Conservation (phyloP, 495 filamentous ascomycete species). For the Xylaria castorea region DNA sequence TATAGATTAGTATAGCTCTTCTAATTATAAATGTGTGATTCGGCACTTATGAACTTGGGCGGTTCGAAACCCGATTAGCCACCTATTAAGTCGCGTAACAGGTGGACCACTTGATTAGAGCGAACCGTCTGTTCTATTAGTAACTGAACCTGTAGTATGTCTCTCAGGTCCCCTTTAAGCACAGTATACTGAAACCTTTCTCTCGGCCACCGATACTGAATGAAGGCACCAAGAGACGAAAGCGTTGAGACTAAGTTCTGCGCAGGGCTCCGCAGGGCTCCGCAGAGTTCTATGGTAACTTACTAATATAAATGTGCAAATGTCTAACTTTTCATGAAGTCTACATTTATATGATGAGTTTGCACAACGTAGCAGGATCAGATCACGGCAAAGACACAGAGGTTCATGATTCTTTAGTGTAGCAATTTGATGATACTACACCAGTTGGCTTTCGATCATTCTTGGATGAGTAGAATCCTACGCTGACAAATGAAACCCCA, state of each 20-base stretch:
- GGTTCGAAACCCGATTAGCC: neutral
- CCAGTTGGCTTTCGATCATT: neutral
- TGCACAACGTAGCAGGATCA: neutral
- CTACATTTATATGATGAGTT: neutral
- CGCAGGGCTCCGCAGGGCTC: neutral
- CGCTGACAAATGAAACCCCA: neutral
- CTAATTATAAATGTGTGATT: neutral
- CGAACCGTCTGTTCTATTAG: neutral
- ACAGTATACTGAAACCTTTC: neutral
- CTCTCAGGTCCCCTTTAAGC: neutral
- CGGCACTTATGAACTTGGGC: neutral
- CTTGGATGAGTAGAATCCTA: neutral
- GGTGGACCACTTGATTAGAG: neutral
- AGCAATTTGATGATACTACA: neutral
- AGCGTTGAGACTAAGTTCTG: neutral
- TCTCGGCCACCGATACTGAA: accelerated
- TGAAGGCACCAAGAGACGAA: neutral
- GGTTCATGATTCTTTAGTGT: neutral
- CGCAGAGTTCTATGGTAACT: neutral
- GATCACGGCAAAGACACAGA: neutral
- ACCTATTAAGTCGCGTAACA: neutral
- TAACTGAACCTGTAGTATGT: neutral
- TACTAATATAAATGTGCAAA: neutral
- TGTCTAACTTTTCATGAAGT: neutral
- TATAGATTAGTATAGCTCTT: neutral